These are phyloP conservation scores for Kurtzmaniella fragi DNA, from an alignment of 805 yeast genomes.

Conservation along the genomic window DNA sequence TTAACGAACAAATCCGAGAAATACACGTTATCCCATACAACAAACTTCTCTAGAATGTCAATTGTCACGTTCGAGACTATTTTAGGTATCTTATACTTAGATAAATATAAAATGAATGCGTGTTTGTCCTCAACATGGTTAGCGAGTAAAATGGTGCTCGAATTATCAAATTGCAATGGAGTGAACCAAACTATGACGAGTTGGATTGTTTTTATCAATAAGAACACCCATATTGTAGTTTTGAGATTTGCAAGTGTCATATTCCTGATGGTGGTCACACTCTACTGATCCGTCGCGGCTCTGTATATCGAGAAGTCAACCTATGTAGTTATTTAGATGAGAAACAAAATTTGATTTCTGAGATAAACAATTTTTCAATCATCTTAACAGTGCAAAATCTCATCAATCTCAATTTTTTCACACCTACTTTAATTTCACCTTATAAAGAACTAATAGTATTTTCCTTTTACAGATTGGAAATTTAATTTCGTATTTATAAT, in stretches of 20 bases:
- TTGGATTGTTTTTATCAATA: conserved; percentile 33
- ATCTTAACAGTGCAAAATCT: neutral
- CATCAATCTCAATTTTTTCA: neutral
- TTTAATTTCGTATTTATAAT: neutral
- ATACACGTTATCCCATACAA: conserved; percentile 86
- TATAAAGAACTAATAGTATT: too few relatives aligned
- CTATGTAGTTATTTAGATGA: neutral
- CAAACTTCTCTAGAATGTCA: conserved; percentile 44
- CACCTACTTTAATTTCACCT: neutral
- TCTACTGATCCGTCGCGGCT: neutral
- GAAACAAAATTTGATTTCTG: neutral
- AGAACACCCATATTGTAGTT: conserved; percentile 12
- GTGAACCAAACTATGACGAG: conserved; percentile 29
- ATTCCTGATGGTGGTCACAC: neutral
- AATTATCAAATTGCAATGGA: conserved; percentile 47
- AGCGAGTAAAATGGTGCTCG: conserved; percentile 33
- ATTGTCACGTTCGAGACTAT: conserved; percentile 3
- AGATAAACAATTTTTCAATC: neutral
- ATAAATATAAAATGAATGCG: conserved; percentile 3
- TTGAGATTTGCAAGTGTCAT: neutral
- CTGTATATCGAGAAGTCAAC: neutral
- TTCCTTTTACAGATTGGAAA: too few relatives aligned
- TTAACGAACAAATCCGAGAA: conserved; percentile 53
- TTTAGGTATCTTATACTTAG: conserved; percentile 4
- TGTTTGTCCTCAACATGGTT: conserved; percentile 6